These are phyloP conservation scores for Fusarium nodosum DNA, from an alignment of 2,329 filamentous ascomycete genomes.

Conservation along the genomic window DNA sequence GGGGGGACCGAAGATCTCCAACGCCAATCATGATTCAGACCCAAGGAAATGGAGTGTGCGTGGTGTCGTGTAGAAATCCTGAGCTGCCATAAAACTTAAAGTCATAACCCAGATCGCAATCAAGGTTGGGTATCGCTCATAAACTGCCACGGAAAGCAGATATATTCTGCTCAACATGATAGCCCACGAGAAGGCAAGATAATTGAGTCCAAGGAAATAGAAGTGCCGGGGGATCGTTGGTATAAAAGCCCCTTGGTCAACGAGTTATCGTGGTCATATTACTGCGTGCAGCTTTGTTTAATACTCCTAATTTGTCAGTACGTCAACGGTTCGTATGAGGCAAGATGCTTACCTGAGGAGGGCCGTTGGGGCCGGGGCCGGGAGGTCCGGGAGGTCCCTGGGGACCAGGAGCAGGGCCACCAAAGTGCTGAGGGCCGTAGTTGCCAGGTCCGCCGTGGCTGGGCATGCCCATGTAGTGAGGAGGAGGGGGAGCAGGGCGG, in stretches of 20 bases:
- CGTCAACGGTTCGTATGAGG: neutral
- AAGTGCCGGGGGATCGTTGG: slow-evolving; percentile 43
- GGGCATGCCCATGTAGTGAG: slow-evolving; percentile 67
- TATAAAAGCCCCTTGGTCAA: slow-evolving; percentile 48
- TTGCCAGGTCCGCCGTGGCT: slow-evolving; percentile 60
- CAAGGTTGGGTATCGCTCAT: slow-evolving; percentile 47
- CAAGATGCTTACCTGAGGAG: slow-evolving; percentile 56
- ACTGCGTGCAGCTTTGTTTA: slow-evolving; percentile 39
- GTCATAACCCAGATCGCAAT: slow-evolving; percentile 48
- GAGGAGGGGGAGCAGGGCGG: slow-evolving; percentile 83
- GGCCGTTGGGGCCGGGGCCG: slow-evolving; percentile 56
- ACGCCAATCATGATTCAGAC: slow-evolving; percentile 59
- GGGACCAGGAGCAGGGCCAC: slow-evolving; percentile 59
- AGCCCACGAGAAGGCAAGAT: slow-evolving; percentile 46
- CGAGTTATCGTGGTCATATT: slow-evolving; percentile 51
- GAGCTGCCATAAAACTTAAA: slow-evolving; percentile 52
- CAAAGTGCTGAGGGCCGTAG: slow-evolving; percentile 63
- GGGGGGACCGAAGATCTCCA: slow-evolving; percentile 56
- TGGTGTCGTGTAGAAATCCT: slow-evolving; percentile 52
- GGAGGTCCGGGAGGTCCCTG: slow-evolving; percentile 59
- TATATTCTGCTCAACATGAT: slow-evolving; percentile 40
- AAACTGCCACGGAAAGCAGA: slow-evolving; percentile 45
- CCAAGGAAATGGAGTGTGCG: slow-evolving; percentile 54
- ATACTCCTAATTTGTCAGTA: slow-evolving; percentile 31
- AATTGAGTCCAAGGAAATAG: slow-evolving; percentile 50